phyloP scores from a whole-genome alignment of 2,329 filamentous ascomycete genomes.

The Ophiocordyceps camponoti-rufipedis region DNA sequence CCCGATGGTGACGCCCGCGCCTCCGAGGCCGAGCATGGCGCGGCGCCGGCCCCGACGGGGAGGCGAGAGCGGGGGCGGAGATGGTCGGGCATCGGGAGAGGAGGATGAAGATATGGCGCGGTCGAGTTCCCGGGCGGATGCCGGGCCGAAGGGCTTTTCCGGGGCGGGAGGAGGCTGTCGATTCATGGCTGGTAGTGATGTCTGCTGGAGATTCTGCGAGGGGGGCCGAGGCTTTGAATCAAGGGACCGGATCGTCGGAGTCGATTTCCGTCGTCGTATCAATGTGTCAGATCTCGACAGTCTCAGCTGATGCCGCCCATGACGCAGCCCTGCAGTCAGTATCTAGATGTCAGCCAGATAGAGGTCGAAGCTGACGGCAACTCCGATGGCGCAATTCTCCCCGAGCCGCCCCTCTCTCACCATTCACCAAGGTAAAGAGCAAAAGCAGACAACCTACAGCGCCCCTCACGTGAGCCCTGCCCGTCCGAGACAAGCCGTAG shows the following conservation, averaged over 20 bases:
- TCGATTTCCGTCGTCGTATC: neutral
- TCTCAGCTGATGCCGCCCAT: neutral
- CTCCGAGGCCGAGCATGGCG: slow-evolving; percentile 14
- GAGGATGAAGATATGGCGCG: neutral
- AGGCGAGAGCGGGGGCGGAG: neutral
- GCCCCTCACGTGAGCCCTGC: neutral
- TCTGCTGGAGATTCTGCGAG: neutral
- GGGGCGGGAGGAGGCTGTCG: neutral
- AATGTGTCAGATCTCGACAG: neutral
- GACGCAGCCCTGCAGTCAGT: neutral
- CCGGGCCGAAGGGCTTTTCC: neutral
- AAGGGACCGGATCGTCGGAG: neutral
- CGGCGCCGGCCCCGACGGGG: neutral
- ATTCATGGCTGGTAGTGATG: neutral
- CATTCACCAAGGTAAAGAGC: too few species aligned
- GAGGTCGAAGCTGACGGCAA: neutral
- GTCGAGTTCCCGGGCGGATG: neutral
- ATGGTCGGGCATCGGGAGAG: neutral
- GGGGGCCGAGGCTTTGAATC: neutral
- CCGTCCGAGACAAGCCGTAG: neutral
- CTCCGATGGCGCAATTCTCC: neutral
- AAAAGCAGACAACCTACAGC: too few species aligned
- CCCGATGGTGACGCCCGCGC: slow-evolving; percentile 23
- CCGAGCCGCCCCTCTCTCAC: too few species aligned
- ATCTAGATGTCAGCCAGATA: too few species aligned